These are phyloP conservation scores for Aspergillus sp. DNA, from an alignment of 2,329 filamentous ascomycete genomes.

Conservation along the genomic window DNA sequence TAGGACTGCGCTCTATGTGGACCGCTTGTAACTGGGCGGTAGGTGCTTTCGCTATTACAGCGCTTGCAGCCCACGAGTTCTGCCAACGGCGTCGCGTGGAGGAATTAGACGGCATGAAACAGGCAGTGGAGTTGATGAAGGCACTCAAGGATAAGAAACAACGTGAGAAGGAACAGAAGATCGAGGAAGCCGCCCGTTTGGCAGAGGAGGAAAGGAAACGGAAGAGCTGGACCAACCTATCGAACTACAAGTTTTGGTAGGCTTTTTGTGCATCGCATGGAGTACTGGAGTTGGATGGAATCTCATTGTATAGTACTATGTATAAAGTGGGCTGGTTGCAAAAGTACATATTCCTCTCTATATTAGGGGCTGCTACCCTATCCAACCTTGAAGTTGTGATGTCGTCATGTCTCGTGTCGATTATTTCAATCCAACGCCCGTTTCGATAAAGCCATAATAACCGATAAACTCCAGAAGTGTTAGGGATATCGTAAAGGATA, in stretches of 20 bases:
- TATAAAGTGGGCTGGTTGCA: conserved; percentile 20
- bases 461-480: background rate
- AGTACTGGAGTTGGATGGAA: conserved; percentile 37
- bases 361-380: conserved; percentile 14
- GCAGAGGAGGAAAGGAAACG: conserved; percentile 43
- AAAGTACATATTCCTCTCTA: conserved; percentile 25
- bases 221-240: conserved; percentile 47
- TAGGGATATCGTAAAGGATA: background rate
- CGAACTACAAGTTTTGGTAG: conserved; percentile 53
- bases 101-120: conserved; percentile 80
- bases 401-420: conserved; percentile 18
- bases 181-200: conserved; percentile 38
- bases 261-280: conserved; percentile 25
- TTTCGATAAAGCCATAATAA: background rate
- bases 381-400: conserved; percentile 10
- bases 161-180: conserved; percentile 47
- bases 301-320: conserved; percentile 29
- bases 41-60: conserved; percentile 69
- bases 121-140: conserved; percentile 80
- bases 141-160: conserved; percentile 69
- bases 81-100: conserved; percentile 74
- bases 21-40: conserved; percentile 84
- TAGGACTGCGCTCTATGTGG: conserved; percentile 58
- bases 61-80: conserved; percentile 77
- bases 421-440: conserved; percentile 6